Conservation (phyloP, 2,329 filamentous ascomycete genomes). For the Fusarium chaquense region DNA sequence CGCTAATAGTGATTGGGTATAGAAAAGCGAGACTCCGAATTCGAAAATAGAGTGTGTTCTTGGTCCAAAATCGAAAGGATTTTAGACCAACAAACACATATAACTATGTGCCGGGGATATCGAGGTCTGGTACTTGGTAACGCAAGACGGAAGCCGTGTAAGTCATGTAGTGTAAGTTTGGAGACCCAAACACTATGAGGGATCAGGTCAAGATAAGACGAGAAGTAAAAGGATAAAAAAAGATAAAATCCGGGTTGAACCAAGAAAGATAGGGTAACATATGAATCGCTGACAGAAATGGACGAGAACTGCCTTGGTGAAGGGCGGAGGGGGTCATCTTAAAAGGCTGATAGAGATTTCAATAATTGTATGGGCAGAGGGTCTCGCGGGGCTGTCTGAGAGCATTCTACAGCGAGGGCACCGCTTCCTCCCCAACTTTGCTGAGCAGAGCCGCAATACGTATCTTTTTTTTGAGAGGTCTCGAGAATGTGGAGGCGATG, state of each 20-base stretch:
- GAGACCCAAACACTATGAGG: background rate
- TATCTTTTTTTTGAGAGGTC: constrained; percentile 20
- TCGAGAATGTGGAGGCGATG: constrained; percentile 17
- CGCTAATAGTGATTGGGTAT: background rate
- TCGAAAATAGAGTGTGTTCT: background rate
- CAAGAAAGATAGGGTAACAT: background rate
- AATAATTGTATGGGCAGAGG: constrained; percentile 13
- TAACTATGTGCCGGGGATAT: constrained; percentile 7
- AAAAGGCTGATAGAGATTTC: constrained; percentile 25
- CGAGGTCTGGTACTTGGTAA: constrained; percentile 1
- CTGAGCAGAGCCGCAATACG: constrained; percentile 33
- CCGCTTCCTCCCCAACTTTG: constrained; percentile 20
- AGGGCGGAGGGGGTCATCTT: constrained; percentile 34
- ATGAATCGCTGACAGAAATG: background rate
- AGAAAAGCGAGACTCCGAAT: background rate
- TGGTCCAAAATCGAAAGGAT: background rate
- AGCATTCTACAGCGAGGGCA: constrained; percentile 8
- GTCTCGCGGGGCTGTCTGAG: background rate
- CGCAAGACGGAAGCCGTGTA: constrained; percentile 25
- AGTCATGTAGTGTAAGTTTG: constrained; percentile 21
- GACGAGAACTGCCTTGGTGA: constrained; percentile 14
- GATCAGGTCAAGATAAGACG: background rate
- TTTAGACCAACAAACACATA: background rate
- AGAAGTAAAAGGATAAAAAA: background rate
- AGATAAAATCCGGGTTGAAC: background rate